Conservation (phyloP, 2,329 filamentous ascomycete species). For the Teratosphaeria gauchensis region DNA sequence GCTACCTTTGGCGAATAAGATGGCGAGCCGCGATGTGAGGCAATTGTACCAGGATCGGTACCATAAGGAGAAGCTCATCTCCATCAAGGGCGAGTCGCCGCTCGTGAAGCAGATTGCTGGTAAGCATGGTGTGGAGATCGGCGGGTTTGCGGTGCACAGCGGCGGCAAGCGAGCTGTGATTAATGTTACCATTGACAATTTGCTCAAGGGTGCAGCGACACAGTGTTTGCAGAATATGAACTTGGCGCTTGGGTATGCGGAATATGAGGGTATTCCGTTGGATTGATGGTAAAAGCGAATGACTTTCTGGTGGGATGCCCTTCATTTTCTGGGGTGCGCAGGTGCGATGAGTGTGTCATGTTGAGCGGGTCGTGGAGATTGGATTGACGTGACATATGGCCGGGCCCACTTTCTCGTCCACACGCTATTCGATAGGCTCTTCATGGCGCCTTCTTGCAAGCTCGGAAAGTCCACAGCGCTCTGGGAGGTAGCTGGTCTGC, state of each 20-base stretch:
- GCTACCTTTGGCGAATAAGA: constrained; percentile 73
- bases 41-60: constrained; percentile 95
- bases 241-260: constrained; percentile 74
- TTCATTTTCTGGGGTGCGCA: no score
- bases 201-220: constrained; percentile 85
- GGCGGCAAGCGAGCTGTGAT: constrained; percentile 87
- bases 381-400: no score
- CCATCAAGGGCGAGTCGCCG: constrained; percentile 80
- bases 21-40: constrained; percentile 85
- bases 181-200: constrained; percentile 86
- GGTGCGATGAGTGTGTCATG: no score
- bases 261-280: constrained; percentile 77
- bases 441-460: no score
- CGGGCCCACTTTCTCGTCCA: no score
- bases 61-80: constrained; percentile 89
- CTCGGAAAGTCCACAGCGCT: no score
- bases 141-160: constrained; percentile 87
- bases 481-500: not conserved
- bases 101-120: constrained; percentile 74
- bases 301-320: not conserved
- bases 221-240: constrained; percentile 97
- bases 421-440: no score
- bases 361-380: no score
- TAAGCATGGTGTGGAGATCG: constrained; percentile 86
- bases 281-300: constrained; percentile 25